These are phyloP conservation scores for Balansia obtecta DNA, from an alignment of 2,329 filamentous ascomycete species.

Conservation along the genomic window DNA sequence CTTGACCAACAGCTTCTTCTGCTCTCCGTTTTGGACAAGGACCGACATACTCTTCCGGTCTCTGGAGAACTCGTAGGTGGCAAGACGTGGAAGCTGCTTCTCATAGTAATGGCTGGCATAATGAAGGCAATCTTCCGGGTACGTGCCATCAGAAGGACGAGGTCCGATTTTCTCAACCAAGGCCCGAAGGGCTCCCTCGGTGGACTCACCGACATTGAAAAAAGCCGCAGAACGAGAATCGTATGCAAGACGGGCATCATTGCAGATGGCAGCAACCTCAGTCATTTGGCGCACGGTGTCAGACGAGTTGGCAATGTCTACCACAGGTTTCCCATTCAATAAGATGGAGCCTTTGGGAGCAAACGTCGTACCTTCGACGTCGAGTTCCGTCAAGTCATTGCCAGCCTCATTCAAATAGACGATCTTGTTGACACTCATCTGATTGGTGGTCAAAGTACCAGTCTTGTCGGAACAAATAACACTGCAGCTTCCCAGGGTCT, in stretches of 20 bases:
- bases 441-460: constrained; percentile 93
- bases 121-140: constrained; percentile 57
- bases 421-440: constrained; percentile 96
- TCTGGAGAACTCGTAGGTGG: constrained; percentile 92
- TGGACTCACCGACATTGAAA: constrained; percentile 83
- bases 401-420: constrained; percentile 70
- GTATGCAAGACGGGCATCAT: constrained; percentile 73
- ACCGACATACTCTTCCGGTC: constrained; percentile 99
- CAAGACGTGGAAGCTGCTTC: constrained; percentile 57
- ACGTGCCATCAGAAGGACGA: constrained; percentile 43
- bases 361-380: constrained; percentile 89
- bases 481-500: constrained; percentile 96
- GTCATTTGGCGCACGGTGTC: constrained; percentile 68
- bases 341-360: constrained; percentile 67
- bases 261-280: constrained; percentile 67
- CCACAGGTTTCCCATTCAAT: constrained; percentile 52
- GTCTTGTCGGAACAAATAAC: constrained; percentile 99
- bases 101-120: constrained; percentile 79
- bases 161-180: constrained; percentile 92
- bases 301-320: constrained; percentile 58
- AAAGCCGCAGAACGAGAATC: constrained; percentile 65
- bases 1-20: constrained; percentile 83
- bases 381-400: constrained; percentile 66
- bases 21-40: constrained; percentile 56
- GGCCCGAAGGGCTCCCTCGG: constrained; percentile 83